phyloP scores from a whole-genome alignment of 2,329 filamentous ascomycete species.

The Cytospora mali region DNA sequence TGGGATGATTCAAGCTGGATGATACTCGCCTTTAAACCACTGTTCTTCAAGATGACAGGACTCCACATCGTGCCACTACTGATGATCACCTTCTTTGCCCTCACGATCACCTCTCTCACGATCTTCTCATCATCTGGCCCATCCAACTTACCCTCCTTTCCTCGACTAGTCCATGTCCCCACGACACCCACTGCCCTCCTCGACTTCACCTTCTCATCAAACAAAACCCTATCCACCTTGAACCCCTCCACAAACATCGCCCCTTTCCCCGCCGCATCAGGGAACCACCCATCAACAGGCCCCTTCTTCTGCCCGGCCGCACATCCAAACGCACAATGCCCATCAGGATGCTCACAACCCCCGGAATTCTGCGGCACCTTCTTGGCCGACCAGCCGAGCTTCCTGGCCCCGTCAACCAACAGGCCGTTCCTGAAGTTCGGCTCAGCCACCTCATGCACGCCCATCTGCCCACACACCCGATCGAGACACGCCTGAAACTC shows the following conservation, averaged over 20 bases:
- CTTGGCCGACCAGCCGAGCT: constrained; percentile 70
- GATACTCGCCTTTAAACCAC: constrained; percentile 63
- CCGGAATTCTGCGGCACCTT: constrained; percentile 77
- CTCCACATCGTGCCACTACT: constrained; percentile 73
- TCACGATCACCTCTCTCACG: constrained; percentile 66
- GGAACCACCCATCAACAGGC: constrained; percentile 71
- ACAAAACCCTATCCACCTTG: constrained; percentile 68
- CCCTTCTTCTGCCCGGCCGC: constrained; percentile 75
- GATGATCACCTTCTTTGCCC: constrained; percentile 74
- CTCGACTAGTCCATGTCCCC: constrained; percentile 73
- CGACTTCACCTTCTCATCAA: constrained; percentile 55
- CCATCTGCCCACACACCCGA: constrained; percentile 74
- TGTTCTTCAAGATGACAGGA: constrained; percentile 72
- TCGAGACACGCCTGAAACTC: constrained; percentile 76
- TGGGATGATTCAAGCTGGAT: fast-evolving
- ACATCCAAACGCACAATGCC: constrained; percentile 58
- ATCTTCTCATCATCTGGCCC: constrained; percentile 44
- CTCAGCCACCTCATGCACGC: constrained; percentile 68
- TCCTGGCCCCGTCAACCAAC: constrained; percentile 70
- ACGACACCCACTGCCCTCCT: constrained; percentile 68
- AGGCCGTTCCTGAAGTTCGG: constrained; percentile 72
- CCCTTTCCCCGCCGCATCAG: constrained; percentile 73
- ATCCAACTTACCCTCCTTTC: constrained; percentile 48
- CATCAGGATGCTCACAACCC: constrained; percentile 70
- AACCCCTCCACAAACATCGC: constrained; percentile 82